Evolutionary conservation across 2,329 filamentous ascomycete genomes (phyloP).

Genomic region (Pseudogymnoascus sp.): DNA sequence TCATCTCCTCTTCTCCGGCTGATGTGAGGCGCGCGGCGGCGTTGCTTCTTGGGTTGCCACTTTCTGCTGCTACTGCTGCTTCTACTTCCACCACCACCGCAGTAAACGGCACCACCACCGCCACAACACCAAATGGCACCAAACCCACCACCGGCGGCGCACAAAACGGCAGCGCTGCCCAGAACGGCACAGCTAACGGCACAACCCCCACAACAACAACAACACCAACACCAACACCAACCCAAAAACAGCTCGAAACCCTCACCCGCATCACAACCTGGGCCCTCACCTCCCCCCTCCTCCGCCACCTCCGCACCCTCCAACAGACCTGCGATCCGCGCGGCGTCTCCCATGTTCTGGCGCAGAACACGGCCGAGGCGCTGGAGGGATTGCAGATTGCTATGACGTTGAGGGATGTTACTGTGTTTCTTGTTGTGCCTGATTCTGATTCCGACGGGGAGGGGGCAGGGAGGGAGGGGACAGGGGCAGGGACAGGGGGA

Average conservation of each 20-base stretch:
- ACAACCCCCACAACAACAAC: neutral
- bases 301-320: conserved; percentile 35
- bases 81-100: neutral
- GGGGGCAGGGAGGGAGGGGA: conserved; percentile 12
- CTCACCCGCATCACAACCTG: neutral
- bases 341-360: conserved; percentile 16
- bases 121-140: too few species aligned
- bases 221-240: neutral
- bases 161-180: neutral
- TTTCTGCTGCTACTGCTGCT: neutral
- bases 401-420: conserved; percentile 77
- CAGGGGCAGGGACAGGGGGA: conserved; percentile 14
- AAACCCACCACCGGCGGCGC: neutral
- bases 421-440: conserved; percentile 58
- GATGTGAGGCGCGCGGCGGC: conserved; percentile 34
- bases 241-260: neutral
- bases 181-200: neutral
- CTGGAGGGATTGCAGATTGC: conserved; percentile 44
- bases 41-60: conserved; percentile 23
- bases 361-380: too few species aligned
- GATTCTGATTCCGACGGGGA: neutral
- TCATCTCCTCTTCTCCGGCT: conserved; percentile 44
- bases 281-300: conserved; percentile 12
- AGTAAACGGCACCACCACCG: too few species aligned
- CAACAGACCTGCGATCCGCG: conserved; percentile 26